Conservation (phyloP, 805 yeast species). For the Ogataea wickerhamii region DNA sequence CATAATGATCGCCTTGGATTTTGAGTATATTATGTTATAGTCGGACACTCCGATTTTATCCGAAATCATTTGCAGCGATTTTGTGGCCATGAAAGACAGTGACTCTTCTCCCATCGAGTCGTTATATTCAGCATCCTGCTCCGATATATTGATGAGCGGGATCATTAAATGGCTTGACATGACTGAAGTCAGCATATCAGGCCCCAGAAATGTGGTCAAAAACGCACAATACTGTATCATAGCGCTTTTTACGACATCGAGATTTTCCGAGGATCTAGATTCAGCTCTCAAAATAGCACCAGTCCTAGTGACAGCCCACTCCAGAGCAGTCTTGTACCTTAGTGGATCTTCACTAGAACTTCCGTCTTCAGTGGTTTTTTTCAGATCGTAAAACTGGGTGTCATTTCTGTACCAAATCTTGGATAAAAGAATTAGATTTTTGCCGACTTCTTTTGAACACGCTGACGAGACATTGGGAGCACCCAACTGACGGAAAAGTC, state of each 20-base stretch:
- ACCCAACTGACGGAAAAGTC: slow-evolving; percentile 71
- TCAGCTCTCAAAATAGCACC: slow-evolving; percentile 67
- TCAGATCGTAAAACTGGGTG: slow-evolving; percentile 32
- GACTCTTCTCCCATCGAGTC: slow-evolving; percentile 36
- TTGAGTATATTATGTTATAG: slow-evolving; percentile 57
- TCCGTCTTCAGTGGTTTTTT: slow-evolving; percentile 23
- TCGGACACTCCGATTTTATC: slow-evolving; percentile 66
- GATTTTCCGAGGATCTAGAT: slow-evolving; percentile 45
- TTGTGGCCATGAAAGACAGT: slow-evolving; percentile 42
- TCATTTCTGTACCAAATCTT: slow-evolving; percentile 55
- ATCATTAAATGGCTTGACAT: slow-evolving; percentile 34
- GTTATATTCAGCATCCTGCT: slow-evolving; percentile 37
- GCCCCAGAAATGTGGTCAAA: slow-evolving; percentile 45
- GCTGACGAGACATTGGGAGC: slow-evolving; percentile 71
- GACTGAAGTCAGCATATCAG: slow-evolving; percentile 37
- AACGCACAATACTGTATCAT: slow-evolving; percentile 70
- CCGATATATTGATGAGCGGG: slow-evolving; percentile 34
- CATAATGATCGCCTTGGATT: slow-evolving; percentile 58
- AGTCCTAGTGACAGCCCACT: slow-evolving; percentile 61
- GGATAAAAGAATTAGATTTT: slow-evolving; percentile 59
- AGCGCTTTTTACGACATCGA: slow-evolving; percentile 59
- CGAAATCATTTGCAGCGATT: slow-evolving; percentile 66
- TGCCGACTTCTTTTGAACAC: slow-evolving; percentile 60
- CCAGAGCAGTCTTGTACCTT: slow-evolving; percentile 39
- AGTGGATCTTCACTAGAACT: slow-evolving; percentile 5